Evolutionary conservation across 805 yeast genomes (phyloP).

Genomic region (Kluyveromyces siamensis): DNA sequence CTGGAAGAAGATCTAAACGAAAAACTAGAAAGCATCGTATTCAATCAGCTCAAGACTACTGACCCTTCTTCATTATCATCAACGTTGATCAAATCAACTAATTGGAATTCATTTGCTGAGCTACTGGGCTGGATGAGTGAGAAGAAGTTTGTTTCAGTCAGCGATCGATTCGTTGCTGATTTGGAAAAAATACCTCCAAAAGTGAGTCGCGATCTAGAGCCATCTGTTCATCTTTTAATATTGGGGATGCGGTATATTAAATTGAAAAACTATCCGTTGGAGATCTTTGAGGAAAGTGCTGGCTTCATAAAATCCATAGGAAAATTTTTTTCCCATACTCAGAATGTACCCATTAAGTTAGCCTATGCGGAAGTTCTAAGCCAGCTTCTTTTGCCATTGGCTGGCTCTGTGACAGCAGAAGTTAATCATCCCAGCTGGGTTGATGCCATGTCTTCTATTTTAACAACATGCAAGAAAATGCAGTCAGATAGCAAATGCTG

Average conservation of each 20-base stretch:
- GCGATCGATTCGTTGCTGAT: constrained; percentile 90
- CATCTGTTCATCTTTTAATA: constrained; percentile 62
- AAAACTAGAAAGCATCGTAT: constrained; percentile 86
- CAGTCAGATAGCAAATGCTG: constrained; percentile 43
- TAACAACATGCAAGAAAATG: constrained; percentile 39
- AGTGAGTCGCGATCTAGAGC: constrained; percentile 41
- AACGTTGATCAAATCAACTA: constrained; percentile 73
- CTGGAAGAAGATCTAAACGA: constrained; percentile 73
- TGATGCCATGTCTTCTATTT: constrained; percentile 61
- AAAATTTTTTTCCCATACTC: constrained; percentile 65
- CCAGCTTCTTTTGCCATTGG: constrained; percentile 68
- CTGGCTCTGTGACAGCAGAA: constrained; percentile 84
- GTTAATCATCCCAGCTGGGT: constrained; percentile 95
- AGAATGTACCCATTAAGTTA: constrained; percentile 52
- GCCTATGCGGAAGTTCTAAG: constrained; percentile 84
- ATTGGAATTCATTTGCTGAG: constrained; percentile 89
- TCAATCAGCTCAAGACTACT: constrained; percentile 77
- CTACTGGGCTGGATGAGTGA: constrained; percentile 86
- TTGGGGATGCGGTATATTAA: constrained; percentile 86
- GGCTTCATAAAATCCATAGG: constrained; percentile 80
- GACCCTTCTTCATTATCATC: constrained; percentile 65
- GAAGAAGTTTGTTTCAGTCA: constrained; percentile 73
- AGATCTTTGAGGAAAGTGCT: constrained; percentile 85
- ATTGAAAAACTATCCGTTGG: constrained; percentile 77
- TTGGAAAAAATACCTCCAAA: constrained; percentile 68